Evolutionary conservation across 495 filamentous ascomycete species (phyloP), one percentile per base, ranked within the genome.

Genomic region (Aspergillus bridgeri): DNA sequence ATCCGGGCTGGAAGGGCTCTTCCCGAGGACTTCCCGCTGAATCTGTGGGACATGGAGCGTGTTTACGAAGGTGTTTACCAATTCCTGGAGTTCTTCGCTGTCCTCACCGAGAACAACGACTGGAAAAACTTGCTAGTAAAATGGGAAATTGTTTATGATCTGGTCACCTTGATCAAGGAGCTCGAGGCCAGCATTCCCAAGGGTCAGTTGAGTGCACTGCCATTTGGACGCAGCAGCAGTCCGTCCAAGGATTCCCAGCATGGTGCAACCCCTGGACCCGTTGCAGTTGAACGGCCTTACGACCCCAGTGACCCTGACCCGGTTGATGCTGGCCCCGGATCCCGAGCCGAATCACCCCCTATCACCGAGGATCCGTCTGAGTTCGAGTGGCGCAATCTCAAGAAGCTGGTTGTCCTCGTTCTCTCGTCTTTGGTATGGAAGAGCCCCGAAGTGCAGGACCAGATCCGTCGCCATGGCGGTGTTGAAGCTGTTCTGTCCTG

Each of bases 11-110:
- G 81, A 45, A 71, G 77, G 52, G 84, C 84, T 7, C 71, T 83
- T 19, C 84, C 87, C 0, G 85, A 89, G 59, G 92, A 96, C 68
- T 97, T 96, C 65, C 92, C 92, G 4, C 85, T 96, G 43, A 94
- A 97, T 62, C 81, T 92, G 27, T 97, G 92, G 92, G 92, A 97
- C 65, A 94, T 97, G 86, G 92, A 97, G 67, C 85, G 92, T 18
- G 91, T 88, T 46, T 89, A 89, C 62, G 86, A 97, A 64, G 92
- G 92, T 17, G 85, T 96, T 13, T 91, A 91, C 52, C 91, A 96
- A 68, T 96, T 92, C 69, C 81, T 97, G 6, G 91, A 97, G 60
- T 93, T 96, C 69, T 89, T 97, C 54, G 90, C 89, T n/a, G 91
- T 95, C 3, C 80, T 96, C 19, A 91, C 89, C 20, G 91, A 96